Base-by-base conservation (phyloP, 768 basidiomycete species). In the Guyanaporus albipodus region DNA sequence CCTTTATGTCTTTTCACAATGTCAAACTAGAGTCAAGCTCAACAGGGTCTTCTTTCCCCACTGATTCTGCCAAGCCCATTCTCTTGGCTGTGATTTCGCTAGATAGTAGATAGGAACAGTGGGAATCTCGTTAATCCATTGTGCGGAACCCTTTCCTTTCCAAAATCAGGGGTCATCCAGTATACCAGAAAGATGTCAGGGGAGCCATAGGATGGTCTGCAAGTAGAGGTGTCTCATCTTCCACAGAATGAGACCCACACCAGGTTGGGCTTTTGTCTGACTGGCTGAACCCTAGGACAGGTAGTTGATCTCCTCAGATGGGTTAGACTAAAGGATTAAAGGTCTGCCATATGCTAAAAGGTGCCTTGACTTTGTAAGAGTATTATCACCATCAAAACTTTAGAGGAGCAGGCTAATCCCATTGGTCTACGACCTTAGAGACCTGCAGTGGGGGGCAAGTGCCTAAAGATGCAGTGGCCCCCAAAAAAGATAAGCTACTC, bases 11-110 rank as follows among this genome's bases (percentile, higher is more conserved):
- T 42, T 34, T 24, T 43, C 34, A 44, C 42, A 82, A 80, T 83
- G 82, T 79, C 82, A 84, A 80, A 83, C 82, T 83, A 83, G 82
- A 83, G 82, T 83, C 82, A 83, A 82, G 80, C 82, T 82, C 80
- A 82, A 82, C 82, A 83, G 81, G 80, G 80, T 83, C 82, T 82
- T 82, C 80, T 82, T 83, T 82, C 78, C 80, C 80, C 75, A 74
- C 76, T 76, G 35, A 48, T 66, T 75, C 40, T 49, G 50, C 53
- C 59, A 60, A 55, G 55, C 53, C 53, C 41, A 34, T 61, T 55
- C 57, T 52, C 58, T 59, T 60, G 54, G 71, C 70, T 72, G 70
- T 72, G 43, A 68, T 71, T 71, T 71, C 62, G 63, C 68, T 72
- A 67, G 68, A 70, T 69, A 71, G 70, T 70, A 71, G 66, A 67